Conservation (phyloP, 768 basidiomycete genomes). For the Cystobasidium ongulense region DNA sequence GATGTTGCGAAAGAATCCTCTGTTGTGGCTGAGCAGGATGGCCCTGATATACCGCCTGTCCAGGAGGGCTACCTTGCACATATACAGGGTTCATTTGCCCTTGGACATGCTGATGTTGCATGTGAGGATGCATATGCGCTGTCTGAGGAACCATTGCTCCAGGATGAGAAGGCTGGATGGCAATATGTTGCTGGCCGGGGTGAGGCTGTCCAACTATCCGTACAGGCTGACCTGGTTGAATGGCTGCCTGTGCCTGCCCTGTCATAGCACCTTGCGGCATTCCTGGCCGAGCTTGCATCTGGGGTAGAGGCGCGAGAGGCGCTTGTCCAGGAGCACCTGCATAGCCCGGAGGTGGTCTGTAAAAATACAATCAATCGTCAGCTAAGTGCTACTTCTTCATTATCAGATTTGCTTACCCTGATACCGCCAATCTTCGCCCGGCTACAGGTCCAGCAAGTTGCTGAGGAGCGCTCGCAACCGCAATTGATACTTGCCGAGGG, state of each 20-base stretch:
- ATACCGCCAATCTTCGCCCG: not conserved
- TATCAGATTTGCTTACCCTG: not conserved
- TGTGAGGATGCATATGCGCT: not conserved
- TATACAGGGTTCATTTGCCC: not conserved
- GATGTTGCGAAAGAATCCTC: not conserved
- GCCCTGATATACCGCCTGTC: not conserved
- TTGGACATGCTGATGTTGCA: slow-evolving; percentile 1
- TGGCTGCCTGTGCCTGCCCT: not conserved
- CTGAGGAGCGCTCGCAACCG: not conserved
- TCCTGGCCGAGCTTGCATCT: not conserved
- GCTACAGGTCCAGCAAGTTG: not conserved
- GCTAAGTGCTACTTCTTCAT: not conserved
- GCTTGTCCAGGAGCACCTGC: not conserved
- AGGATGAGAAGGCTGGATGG: not conserved
- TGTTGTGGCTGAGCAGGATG: not conserved
- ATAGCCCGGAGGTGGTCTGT: not conserved
- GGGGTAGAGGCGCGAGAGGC: not conserved
- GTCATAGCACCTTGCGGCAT: not conserved
- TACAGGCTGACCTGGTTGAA: not conserved
- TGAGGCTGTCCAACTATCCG: not conserved
- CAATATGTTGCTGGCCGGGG: not conserved
- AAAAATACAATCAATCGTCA: no score
- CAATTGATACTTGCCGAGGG: not conserved
- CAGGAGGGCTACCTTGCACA: not conserved
- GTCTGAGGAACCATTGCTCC: not conserved